These are phyloP conservation scores for Dothiorella sarmentorum DNA, from an alignment of 2,329 filamentous ascomycete genomes.

Conservation along the genomic window DNA sequence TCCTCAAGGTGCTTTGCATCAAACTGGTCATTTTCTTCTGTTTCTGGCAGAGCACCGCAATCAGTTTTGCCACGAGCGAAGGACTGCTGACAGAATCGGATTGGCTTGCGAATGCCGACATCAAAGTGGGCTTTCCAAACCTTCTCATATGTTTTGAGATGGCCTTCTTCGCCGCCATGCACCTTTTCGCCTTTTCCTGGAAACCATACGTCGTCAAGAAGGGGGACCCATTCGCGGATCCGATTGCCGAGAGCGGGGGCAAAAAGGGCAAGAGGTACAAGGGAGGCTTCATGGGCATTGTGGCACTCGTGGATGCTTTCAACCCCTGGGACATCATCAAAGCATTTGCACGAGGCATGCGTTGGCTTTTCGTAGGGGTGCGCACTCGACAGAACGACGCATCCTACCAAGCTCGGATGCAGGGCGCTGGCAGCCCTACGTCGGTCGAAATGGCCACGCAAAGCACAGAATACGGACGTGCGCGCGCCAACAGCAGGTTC, in stretches of 20 bases:
- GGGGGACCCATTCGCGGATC: conserved; percentile 24
- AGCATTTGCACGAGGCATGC: conserved; percentile 70
- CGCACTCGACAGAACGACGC: conserved; percentile 51
- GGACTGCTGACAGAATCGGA: conserved; percentile 61
- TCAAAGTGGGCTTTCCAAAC: conserved; percentile 77
- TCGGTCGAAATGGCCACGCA: conserved; percentile 17
- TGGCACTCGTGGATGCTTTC: conserved; percentile 67
- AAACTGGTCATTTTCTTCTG: conserved; percentile 89
- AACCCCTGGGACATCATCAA: conserved; percentile 83
- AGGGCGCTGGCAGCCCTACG: conserved; percentile 1
- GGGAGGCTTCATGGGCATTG: conserved; percentile 57
- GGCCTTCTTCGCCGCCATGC: conserved; percentile 73
- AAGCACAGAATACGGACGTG: neutral
- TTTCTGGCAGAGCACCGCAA: conserved; percentile 71
- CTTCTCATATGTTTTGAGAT: conserved; percentile 80
- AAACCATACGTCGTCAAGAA: conserved; percentile 57
- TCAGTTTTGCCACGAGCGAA: conserved; percentile 58
- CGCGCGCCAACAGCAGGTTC: conserved; percentile 1
- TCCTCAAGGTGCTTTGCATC: conserved; percentile 80
- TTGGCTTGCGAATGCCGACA: conserved; percentile 66
- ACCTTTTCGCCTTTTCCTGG: conserved; percentile 80
- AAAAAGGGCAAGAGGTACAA: conserved; percentile 20
- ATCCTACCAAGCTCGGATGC: conserved; percentile 33
- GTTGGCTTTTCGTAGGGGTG: conserved; percentile 76
- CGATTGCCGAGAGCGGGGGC: conserved; percentile 22